Conservation (phyloP, 2,329 filamentous ascomycete species). For the Claviceps quebecensis region DNA sequence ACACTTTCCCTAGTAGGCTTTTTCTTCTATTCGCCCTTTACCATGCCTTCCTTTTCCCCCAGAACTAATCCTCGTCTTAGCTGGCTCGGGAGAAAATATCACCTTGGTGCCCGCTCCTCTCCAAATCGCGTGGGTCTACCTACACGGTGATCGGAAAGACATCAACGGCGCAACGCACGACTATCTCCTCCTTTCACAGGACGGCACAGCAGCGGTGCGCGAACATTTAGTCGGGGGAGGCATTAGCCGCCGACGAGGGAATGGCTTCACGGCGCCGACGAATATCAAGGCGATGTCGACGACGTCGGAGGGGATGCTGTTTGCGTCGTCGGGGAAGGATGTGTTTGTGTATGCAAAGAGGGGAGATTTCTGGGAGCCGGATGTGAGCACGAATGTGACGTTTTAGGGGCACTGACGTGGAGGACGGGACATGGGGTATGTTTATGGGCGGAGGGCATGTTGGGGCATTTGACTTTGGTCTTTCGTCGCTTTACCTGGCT, state of each 20-base stretch:
- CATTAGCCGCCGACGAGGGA: conserved; percentile 1
- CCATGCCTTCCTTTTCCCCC: not conserved
- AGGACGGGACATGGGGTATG: too few species aligned
- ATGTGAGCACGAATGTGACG: not conserved
- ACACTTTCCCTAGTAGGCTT: not conserved
- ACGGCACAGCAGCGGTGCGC: conserved; percentile 4
- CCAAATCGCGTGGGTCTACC: conserved; percentile 10
- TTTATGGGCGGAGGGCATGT: too few species aligned
- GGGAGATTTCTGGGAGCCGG: conserved; percentile 5
- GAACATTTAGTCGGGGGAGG: conserved; percentile 8
- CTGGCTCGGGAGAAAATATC: conserved; percentile 5
- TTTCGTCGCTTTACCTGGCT: too few species aligned
- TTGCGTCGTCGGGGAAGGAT: conserved; percentile 8
- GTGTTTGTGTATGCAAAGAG: conserved; percentile 8
- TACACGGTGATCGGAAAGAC: not conserved
- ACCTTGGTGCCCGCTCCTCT: conserved; percentile 1
- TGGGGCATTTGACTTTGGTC: too few species aligned
- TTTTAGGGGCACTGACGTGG: not conserved
- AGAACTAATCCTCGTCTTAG: conserved; percentile 1
- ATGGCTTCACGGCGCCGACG: conserved; percentile 4
- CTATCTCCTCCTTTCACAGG: conserved; percentile 8
- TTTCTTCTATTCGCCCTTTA: not conserved
- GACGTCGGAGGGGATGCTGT: conserved; percentile 9
- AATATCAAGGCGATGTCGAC: conserved; percentile 6
- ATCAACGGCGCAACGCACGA: conserved; percentile 2